Base-by-base conservation (phyloP, 2,329 filamentous ascomycete genomes). In the Phaeosphaeriaceae sp. region DNA sequence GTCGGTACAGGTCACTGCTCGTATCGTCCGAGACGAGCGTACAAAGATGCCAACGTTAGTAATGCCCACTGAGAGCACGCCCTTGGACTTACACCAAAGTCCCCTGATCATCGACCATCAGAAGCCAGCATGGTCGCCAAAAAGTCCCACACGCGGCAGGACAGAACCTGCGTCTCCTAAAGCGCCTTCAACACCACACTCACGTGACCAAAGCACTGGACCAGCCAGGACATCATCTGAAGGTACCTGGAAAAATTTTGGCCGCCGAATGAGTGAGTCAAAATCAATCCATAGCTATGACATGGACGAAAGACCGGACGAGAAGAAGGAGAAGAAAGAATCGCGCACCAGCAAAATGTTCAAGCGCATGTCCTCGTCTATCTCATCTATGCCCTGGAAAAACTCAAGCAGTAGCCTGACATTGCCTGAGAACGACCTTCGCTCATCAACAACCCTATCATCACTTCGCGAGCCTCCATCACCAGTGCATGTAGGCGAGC, bases 1-100 rank as follows among this genome's bases (percentile, higher is more conserved):
- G 64, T 92, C 90, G 0, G 85, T 96, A n/a, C 92, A 92, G 37
- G 92, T 96, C 9, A 94, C 89, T 15, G 90, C 92, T 40, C 85
- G 87, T 42, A 96, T 96, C 55, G 78, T 96, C 30, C 85, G 90
- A 39, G 88, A 89, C 57, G 77, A 81, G 9, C 64, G 60, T 29
- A 60, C 57, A 17, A 63, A 59, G 50, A 65, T 64, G 48, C 68
- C 67, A 15, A 58, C 61, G n/a, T 48, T 72, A 29, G 60, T 60
- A 2, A 71, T 70, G 70, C 71, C 67, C 15, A 70, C 48, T 80
- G 88, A 61, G 83, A 85, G 59, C 75, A 81, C 41, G 11, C 66
- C 70, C n/a, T 54, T 79, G 32, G 78, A 80, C 58, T 68, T 83
- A 50, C 74, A 84, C 72, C 66, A 81, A 76, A 79, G 81, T 70